Percentiles rank a stretch among this genome's conserved stretches.
Evolutionary conservation across 2,329 filamentous ascomycete species (phyloP).

Genomic region (Nannizziopsis arthrosporioides): DNA sequence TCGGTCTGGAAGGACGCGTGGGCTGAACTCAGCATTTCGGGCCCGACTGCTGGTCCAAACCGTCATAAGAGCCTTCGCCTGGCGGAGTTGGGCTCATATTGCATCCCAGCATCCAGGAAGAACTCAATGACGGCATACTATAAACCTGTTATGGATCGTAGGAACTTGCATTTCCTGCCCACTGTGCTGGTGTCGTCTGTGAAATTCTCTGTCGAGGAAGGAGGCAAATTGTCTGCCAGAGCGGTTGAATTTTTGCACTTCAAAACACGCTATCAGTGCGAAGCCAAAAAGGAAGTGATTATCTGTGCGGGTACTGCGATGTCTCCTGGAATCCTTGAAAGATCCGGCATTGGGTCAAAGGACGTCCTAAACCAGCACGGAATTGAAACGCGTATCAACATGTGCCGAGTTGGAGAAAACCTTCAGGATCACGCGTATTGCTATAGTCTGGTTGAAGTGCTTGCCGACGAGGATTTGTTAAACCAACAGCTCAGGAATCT

Average conservation of each 20-base stretch:
- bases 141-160: background rate
- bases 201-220: background rate
- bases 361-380: constrained; percentile 33
- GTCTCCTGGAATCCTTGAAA: constrained; percentile 48
- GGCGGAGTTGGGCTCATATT: background rate
- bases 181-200: constrained; percentile 2
- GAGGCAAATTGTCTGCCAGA: constrained; percentile 21
- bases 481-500: background rate
- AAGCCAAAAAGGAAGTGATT: constrained; percentile 42
- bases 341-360: constrained; percentile 48
- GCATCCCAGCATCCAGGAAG: background rate
- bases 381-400: constrained; percentile 35
- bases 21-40: constrained; percentile 26
- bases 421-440: constrained; percentile 37
- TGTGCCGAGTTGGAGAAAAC: constrained; percentile 40
- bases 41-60: background rate
- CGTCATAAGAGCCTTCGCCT: background rate
- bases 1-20: constrained; percentile 17
- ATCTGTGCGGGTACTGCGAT: constrained; percentile 47
- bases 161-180: constrained; percentile 4
- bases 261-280: constrained; percentile 25
- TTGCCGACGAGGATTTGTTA: background rate
- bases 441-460: background rate
- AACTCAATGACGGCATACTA: constrained; percentile 15
- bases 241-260: constrained; percentile 38